Evolutionary conservation across 192 early-diverging fungal genomes (phyloP), one percentile per base, ranked within the genome.

Genomic region (Entomortierella chlamydospora): DNA sequence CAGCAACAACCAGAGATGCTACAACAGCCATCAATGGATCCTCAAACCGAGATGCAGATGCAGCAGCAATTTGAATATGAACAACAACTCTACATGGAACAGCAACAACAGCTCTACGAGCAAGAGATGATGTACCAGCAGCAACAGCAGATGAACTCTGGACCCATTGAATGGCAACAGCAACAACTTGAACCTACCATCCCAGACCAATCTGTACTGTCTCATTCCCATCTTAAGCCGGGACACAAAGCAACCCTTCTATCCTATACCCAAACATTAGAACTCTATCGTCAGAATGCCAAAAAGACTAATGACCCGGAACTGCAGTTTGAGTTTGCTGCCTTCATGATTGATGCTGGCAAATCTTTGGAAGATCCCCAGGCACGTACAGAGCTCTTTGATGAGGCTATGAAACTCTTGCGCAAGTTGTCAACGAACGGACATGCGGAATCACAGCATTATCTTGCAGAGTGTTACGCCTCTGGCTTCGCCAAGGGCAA

Each of bases 401-500:
- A 87, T 42, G 93, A 94, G 71, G 93, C 90, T 26, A 87, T 89
- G 74, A 81, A 83, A 56, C 50, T 93, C 20, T 71, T 93, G 33
- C 85, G 84, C 50, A 86, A 91, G 58, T 72, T 93, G 31, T 81
- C 87, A 23, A 83, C 72, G 22, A 66, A 82, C 22, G 89, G 90
- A 26, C 87, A 91, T 69, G 82, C 88, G 12, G 89, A 93, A 57
- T 90, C 92, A 31, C 91, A 92, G 61, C 87, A 90, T 58, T 85
- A 87, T 53, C 83, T 94, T 15, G 93, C 88, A n/a, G 88, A 92
- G 42, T 84, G 91, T 33, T 91, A 89, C 76, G 89, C 91, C 28
- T 86, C 84, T 53, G 93, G 91, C 20, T 79, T 93, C 13, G 81
- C 85, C 49, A 90, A 92, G 64, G 83, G 86, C 52, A 84, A 88